phyloP scores from a whole-genome alignment of 2,329 filamentous ascomycete genomes.

The Aspergillus fumigatus region DNA sequence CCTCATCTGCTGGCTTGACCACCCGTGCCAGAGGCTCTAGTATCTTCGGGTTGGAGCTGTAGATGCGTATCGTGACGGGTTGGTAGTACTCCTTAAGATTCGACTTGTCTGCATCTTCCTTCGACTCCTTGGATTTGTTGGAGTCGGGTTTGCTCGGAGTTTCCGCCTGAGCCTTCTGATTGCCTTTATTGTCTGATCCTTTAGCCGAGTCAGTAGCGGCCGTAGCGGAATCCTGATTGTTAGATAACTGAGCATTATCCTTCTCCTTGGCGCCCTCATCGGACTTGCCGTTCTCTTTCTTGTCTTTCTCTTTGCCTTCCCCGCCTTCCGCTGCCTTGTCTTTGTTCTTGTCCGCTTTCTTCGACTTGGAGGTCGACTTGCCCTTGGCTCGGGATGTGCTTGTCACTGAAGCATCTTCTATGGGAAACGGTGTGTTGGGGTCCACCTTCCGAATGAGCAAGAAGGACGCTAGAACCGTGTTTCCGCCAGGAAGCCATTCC shows the following conservation, averaged over 20 bases:
- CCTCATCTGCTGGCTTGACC: conserved; percentile 51
- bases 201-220: conserved; percentile 14
- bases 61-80: conserved; percentile 54
- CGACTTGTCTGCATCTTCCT: conserved; percentile 13
- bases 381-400: conserved; percentile 24
- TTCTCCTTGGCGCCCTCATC: conserved; percentile 6
- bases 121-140: conserved; percentile 3
- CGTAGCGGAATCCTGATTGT: conserved; percentile 7
- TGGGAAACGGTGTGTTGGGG: conserved; percentile 34
- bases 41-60: conserved; percentile 48
- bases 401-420: conserved; percentile 29
- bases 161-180: conserved; percentile 4
- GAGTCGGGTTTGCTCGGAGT: conserved; percentile 5
- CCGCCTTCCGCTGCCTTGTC: conserved; percentile 13
- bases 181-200: conserved; percentile 11
- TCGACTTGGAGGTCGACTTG: conserved; percentile 32
- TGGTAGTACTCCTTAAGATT: conserved; percentile 46
- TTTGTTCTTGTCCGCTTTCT: conserved; percentile 32
- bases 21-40: conserved; percentile 54
- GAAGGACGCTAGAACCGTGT: conserved; percentile 45
- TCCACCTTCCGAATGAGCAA: conserved; percentile 43
- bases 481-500: conserved; percentile 44
- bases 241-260: conserved; percentile 1
- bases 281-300: conserved; percentile 7
- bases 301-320: conserved; percentile 8